Evolutionary conservation across 805 yeast genomes (phyloP), one percentile per base, ranked within the genome.

Genomic region (Saturnispora galanensis): DNA sequence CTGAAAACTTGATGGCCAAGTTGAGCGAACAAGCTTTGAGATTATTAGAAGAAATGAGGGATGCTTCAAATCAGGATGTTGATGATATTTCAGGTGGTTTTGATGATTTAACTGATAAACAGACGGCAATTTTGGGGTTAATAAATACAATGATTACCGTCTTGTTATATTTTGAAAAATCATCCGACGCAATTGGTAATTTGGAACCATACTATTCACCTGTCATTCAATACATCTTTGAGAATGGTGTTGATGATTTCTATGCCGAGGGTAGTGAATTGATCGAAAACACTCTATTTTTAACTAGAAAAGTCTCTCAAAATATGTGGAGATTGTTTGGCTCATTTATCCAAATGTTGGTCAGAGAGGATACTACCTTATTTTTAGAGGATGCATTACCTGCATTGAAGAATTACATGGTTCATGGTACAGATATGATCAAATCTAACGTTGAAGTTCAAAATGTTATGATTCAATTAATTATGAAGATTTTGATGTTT

Each of bases 61-160:
- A 83, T 26, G 77, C 80, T 1, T 60, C 78, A 0, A 68, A 70
- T 45, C 48, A 41, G 10, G 74, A 71, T 44, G 59, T 59, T 7
- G 94, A 84, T 31, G 79, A 79, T 4, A 60, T 71, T 11, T 71
- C 69, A 45, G 55, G 53, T 32, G 41, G 39, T 2, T 42, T 15
- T 33, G 66, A 65, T 41, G 64, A 62, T 32, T 57, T 60, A 29
- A 73, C 78, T 15, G 95, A 85, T 48, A 90, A 89, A 62, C 77
- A 81, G 26, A 77, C 84, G 73, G 88, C 96, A 4, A 95, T 93
- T 0, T 62, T 84, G 35, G 96, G 97, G 28, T 73, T 89, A 33
- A 65, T 93, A 52, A 86, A 84, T 56, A 89, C 97, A 2, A 77
- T 89, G 69, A 79, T 86, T 42, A 87, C 96, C 1, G 83, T 90